Conservation (phyloP, 2,329 filamentous ascomycete genomes). For the Cladophialophora bantiana region DNA sequence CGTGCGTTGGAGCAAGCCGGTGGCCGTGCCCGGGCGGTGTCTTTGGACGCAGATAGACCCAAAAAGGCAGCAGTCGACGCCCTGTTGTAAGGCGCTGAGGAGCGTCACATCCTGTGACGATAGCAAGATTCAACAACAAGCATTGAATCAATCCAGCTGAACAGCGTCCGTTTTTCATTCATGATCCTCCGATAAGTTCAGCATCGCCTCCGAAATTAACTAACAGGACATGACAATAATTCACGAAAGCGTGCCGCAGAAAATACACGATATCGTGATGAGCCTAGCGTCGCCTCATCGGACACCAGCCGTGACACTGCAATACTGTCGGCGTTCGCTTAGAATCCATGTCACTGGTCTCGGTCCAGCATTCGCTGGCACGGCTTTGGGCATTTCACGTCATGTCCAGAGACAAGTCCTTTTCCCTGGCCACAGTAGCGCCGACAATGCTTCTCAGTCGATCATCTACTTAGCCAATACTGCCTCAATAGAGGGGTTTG, state of each 20-base stretch:
- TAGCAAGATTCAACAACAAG: background rate
- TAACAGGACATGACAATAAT: background rate
- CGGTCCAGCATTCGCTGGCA: background rate
- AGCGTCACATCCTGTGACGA: background rate
- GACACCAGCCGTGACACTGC: background rate
- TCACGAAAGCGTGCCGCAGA: background rate
- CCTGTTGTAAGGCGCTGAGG: background rate
- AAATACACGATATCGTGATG: background rate
- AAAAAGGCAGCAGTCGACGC: slow-evolving; percentile 5
- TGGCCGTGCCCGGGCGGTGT: slow-evolving; percentile 20
- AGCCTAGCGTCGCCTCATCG: background rate
- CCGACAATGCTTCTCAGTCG: too few species aligned
- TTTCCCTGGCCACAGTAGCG: too few species aligned
- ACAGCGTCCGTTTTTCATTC: background rate
- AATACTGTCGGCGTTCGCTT: background rate
- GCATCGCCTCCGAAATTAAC: background rate
- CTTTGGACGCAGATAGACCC: slow-evolving; percentile 19
- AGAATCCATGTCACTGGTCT: background rate
- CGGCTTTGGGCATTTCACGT: too few species aligned
- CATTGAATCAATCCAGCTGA: background rate
- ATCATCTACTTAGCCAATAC: too few species aligned
- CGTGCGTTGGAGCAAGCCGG: background rate
- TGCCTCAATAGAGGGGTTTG: too few species aligned
- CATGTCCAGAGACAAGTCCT: too few species aligned
- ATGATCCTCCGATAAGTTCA: background rate